Evolutionary conservation across 441 rosid species (phyloP).

Genomic region (Codiaeum variegatum): DNA sequence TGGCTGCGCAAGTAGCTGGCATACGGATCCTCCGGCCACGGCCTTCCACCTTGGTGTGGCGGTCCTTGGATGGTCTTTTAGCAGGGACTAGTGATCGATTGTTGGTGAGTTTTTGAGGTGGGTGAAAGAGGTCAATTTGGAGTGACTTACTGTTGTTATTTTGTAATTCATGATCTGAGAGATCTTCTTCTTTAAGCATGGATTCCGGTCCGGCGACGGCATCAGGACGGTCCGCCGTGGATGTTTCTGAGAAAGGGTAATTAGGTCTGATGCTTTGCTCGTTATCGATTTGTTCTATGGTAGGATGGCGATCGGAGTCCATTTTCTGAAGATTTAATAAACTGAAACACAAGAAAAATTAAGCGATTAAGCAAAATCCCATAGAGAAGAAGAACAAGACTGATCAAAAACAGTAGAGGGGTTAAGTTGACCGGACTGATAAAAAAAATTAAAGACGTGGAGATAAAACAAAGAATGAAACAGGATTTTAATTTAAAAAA

Average conservation of each 20-base stretch:
- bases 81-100: constrained; percentile 25
- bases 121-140: constrained; percentile 22
- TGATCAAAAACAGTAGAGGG: neutral
- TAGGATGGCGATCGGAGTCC: constrained; percentile 31
- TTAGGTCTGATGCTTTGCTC: constrained; percentile 22
- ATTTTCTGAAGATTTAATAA: constrained; percentile 8
- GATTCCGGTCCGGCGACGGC: constrained; percentile 9
- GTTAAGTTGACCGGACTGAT: neutral
- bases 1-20: constrained; percentile 58
- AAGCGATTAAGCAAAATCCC: neutral
- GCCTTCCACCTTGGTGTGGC: constrained; percentile 77
- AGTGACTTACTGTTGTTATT: constrained; percentile 15
- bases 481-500: neutral
- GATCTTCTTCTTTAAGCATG: constrained; percentile 36
- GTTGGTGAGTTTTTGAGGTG: constrained; percentile 7
- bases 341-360: neutral
- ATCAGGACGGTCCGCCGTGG: constrained; percentile 25
- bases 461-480: neutral
- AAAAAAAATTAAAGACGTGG: neutral
- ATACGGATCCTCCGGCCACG: constrained; percentile 66
- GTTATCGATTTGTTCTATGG: constrained; percentile 35
- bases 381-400: neutral
- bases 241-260: constrained; percentile 24
- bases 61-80: constrained; percentile 47
- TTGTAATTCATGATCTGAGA: constrained; percentile 25